phyloP scores from a whole-genome alignment of 495 filamentous ascomycete species.

The Talaromyces borbonicus region DNA sequence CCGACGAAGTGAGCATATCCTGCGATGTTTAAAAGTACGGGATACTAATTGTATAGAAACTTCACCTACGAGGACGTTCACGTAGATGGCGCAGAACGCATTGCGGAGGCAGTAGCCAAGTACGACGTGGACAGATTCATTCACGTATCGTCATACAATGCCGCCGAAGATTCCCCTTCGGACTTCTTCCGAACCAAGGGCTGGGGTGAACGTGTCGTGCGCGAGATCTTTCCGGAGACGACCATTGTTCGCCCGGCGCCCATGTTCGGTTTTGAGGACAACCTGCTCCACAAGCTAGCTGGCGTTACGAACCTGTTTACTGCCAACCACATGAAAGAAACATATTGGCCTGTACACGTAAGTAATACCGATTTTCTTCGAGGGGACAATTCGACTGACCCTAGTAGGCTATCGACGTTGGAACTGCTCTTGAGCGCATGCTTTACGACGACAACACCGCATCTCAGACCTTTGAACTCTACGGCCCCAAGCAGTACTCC shows the following conservation, averaged over 20 bases:
- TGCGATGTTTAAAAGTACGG: not conserved
- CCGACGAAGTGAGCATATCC: constrained; percentile 72
- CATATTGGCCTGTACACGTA: constrained; percentile 87
- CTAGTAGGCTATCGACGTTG: constrained; percentile 72
- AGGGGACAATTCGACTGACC: constrained; percentile 11
- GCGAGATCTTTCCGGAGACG: constrained; percentile 91
- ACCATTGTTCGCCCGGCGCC: constrained; percentile 94
- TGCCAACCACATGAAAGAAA: constrained; percentile 85
- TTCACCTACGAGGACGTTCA: constrained; percentile 89
- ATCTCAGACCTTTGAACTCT: constrained; percentile 87
- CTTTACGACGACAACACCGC: constrained; percentile 82
- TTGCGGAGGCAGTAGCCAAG: constrained; percentile 91
- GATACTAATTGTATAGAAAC: constrained; percentile 50
- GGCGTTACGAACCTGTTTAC: constrained; percentile 70
- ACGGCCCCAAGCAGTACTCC: constrained; percentile 87
- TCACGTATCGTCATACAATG: constrained; percentile 94
- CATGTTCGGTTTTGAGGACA: constrained; percentile 90
- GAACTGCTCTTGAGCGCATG: constrained; percentile 77
- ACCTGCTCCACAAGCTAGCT: constrained; percentile 78
- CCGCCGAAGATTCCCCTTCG: constrained; percentile 65
- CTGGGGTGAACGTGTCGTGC: constrained; percentile 70
- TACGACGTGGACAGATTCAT: constrained; percentile 97
- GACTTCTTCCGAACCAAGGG: constrained; percentile 88
- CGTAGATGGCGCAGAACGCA: constrained; percentile 88
- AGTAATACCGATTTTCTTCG: constrained; percentile 17